Base-by-base conservation (phyloP, 73 alveolate genomes). In the Stentor roeselii region DNA sequence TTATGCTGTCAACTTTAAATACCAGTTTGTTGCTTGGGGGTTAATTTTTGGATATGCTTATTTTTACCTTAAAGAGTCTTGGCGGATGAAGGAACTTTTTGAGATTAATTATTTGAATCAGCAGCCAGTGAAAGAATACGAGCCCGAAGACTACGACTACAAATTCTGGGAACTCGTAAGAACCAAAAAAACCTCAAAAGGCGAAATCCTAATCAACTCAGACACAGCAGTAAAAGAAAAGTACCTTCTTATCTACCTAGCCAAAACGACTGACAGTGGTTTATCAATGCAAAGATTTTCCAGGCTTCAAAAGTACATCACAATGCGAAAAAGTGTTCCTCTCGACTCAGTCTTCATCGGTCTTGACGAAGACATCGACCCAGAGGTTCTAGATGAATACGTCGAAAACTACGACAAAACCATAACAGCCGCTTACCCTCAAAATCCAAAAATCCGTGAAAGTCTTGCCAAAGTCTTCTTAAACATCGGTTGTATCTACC, bases 221-320 rank as follows among this genome's bases (percentile, higher is more conserved):
- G 80, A 67, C 42, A n/a, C 21, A 21, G 37, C 37, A 27, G 37
- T 1, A 0, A 67, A 67, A 32, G 80, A 67, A 27, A 67, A 32
- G 14, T 67, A 67, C 34, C 42, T 32, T 21, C 80, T 67, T 32
- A 1, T 67, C 1, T 67, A 67, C 34, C 80, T 27, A 27, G 80
- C 41, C 11, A 32, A 34, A 30, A 67, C 34, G 42, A n/a, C 37
- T 67, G 80, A 32, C 41, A 67, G 80, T 2, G 42, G 34, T 2
- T 27, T 67, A 21, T 36, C 80, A n/a, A 67, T 67, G 80, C 80
- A 67, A 67, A 67, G 80, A 32, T 67, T 67, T 67, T 67, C 80
- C 41, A 67, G 80, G 42, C 80, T 67, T 67, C 37, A n/a, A 21
- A 36, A 32, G 42, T 67, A 67, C 34, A 32, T 67, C 41, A 1